A percentile compares a stretch with the other conserved stretches of the same genome.
These are phyloP conservation scores for Anisodus tanguticus DNA, from an alignment of 257 asterid species.

Conservation along the genomic window DNA sequence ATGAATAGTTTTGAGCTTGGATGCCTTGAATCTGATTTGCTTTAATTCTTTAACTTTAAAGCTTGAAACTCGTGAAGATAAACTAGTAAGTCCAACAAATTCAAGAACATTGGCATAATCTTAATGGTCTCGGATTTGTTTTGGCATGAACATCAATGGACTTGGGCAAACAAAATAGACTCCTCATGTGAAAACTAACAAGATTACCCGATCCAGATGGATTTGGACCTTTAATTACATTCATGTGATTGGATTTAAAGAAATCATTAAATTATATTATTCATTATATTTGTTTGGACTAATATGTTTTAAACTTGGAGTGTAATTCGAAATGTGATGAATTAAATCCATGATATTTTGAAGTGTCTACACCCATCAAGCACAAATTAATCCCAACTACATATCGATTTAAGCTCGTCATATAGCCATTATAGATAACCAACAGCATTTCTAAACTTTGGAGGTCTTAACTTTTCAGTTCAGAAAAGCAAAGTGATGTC, in stretches of 20 bases:
- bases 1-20: not conserved
- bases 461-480: not conserved
- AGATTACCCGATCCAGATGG: too few relatives aligned
- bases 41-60: too few relatives aligned
- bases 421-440: not conserved
- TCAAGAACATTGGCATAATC: not conserved
- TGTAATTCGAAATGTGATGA: not conserved
- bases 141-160: not conserved
- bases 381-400: not conserved
- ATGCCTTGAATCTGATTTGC: not conserved
- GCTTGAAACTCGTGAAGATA: not conserved
- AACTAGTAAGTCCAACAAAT: not conserved
- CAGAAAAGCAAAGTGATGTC: not conserved
- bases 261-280: too few relatives aligned
- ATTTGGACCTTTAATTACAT: not conserved
- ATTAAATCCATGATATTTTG: not conserved
- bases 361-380: not conserved
- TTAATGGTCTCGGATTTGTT: not conserved
- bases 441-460: too few relatives aligned
- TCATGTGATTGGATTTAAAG: too few relatives aligned
- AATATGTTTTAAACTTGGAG: not conserved
- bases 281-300: not conserved
- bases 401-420: not conserved
- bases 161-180: too few relatives aligned
- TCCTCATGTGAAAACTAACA: not conserved